Evolutionary conservation across 2,329 filamentous ascomycete species (phyloP).

Genomic region (Aspergillus proliferans): DNA sequence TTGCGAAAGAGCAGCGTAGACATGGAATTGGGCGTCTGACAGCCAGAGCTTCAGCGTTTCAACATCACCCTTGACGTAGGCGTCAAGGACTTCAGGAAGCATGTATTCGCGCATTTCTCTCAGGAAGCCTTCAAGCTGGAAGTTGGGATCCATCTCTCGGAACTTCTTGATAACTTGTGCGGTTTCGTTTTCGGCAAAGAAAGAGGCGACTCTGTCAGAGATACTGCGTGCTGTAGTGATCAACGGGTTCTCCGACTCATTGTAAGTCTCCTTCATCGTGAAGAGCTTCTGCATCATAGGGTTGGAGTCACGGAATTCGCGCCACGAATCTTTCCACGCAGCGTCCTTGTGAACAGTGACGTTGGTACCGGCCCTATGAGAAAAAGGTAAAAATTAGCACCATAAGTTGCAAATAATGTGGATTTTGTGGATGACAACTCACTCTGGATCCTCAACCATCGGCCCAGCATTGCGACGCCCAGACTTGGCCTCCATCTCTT

Average conservation of each 20-base stretch:
- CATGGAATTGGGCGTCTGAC: slow-evolving; percentile 89
- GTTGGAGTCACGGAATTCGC: slow-evolving; percentile 84
- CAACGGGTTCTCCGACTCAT: slow-evolving; percentile 95
- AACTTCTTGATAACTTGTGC: slow-evolving; percentile 98
- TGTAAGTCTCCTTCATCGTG: slow-evolving; percentile 76
- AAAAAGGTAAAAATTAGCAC: slow-evolving; percentile 18
- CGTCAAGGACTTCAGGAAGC: slow-evolving; percentile 90
- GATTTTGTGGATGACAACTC: slow-evolving; percentile 37
- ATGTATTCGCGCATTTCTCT: slow-evolving; percentile 97
- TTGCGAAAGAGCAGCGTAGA: slow-evolving; percentile 93
- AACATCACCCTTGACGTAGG: slow-evolving; percentile 92
- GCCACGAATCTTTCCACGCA: slow-evolving; percentile 98
- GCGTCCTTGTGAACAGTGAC: slow-evolving; percentile 94
- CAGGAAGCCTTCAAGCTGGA: slow-evolving; percentile 91
- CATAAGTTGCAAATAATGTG: slow-evolving; percentile 2
- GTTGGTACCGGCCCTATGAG: slow-evolving; percentile 76
- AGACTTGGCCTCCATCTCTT: slow-evolving; percentile 54
- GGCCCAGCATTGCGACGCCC: slow-evolving; percentile 52
- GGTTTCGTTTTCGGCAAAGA: slow-evolving; percentile 98
- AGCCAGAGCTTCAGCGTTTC: slow-evolving; percentile 92
- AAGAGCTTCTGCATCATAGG: slow-evolving; percentile 85
- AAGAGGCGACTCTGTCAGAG: slow-evolving; percentile 84
- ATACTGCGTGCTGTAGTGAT: slow-evolving; percentile 90
- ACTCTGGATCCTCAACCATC: slow-evolving; percentile 81
- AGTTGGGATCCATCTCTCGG: slow-evolving; percentile 87